phyloP scores from a whole-genome alignment of 257 asterid species.

The Penstemon newberryi region DNA sequence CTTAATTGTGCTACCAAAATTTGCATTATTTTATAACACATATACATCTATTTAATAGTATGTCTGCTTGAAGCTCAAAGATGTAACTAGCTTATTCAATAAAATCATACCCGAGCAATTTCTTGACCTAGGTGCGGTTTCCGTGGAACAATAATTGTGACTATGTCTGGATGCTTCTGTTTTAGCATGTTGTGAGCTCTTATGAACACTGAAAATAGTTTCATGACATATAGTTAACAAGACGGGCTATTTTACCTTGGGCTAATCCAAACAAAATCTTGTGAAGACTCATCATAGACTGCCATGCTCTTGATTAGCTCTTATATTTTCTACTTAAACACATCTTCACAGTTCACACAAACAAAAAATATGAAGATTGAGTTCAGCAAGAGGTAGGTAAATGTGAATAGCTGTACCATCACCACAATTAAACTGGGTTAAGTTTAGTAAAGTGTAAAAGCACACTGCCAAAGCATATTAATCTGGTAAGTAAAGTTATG shows the following conservation, averaged over 20 bases:
- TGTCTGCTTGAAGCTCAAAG: neutral
- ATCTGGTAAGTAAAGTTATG: neutral
- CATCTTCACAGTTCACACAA: neutral
- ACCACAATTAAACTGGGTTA: conserved; percentile 6
- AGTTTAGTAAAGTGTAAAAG: neutral
- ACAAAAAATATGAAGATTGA: conserved; percentile 12
- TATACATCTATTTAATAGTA: conserved; percentile 1
- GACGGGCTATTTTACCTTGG: conserved; percentile 9
- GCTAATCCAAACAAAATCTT: conserved; percentile 8
- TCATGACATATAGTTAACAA: conserved; percentile 28
- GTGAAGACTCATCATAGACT: conserved; percentile 10
- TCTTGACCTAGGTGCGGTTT: conserved; percentile 67
- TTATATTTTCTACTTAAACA: neutral
- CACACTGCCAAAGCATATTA: neutral
- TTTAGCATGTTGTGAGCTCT: conserved; percentile 66
- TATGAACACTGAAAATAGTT: conserved; percentile 64
- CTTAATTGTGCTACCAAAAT: neutral
- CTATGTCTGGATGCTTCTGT: conserved; percentile 56
- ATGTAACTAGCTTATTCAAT: conserved; percentile 9
- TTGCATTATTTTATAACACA: conserved; percentile 7
- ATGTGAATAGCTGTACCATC: conserved; percentile 3
- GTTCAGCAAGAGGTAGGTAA: neutral
- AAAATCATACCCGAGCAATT: conserved; percentile 64
- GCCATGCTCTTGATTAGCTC: conserved; percentile 12
- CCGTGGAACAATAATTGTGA: conserved; percentile 85